phyloP scores from a whole-genome alignment of 257 asterid species.

The Jasminum sambac region DNA sequence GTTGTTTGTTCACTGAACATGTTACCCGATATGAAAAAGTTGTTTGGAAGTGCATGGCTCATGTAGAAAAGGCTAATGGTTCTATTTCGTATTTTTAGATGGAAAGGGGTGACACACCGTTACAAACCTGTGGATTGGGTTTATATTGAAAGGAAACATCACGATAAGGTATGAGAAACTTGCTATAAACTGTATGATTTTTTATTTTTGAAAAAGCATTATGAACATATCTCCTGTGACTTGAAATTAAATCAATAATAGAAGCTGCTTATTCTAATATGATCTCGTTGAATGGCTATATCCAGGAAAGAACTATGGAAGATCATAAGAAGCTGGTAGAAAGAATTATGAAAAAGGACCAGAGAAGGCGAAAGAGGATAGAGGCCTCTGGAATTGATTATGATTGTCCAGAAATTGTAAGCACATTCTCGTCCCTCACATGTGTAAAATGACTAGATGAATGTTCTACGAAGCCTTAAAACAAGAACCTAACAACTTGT shows the following conservation, averaged over 20 bases:
- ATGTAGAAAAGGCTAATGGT: not conserved
- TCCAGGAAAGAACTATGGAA: slow-evolving; percentile 67
- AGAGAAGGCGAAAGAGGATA: slow-evolving; percentile 67
- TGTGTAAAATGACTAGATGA: no score
- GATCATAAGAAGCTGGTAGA: slow-evolving; percentile 63
- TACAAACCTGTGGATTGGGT: slow-evolving; percentile 74
- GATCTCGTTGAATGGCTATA: slow-evolving; percentile 8
- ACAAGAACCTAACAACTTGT: no score
- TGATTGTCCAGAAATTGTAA: slow-evolving; percentile 82
- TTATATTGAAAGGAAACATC: slow-evolving; percentile 66
- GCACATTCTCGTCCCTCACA: slow-evolving; percentile 17
- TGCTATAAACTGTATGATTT: not conserved
- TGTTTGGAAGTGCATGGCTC: not conserved
- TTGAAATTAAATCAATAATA: not conserved
- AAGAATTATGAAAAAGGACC: slow-evolving; percentile 62
- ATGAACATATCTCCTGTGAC: not conserved
- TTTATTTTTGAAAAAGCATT: not conserved
- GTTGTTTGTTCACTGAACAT: slow-evolving; percentile 8
- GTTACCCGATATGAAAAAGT: not conserved
- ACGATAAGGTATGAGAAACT: slow-evolving; percentile 61
- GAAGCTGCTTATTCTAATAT: not conserved
- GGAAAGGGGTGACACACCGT: slow-evolving; percentile 69
- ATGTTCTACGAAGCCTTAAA: no score
- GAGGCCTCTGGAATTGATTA: slow-evolving; percentile 87
- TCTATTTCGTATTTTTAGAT: slow-evolving; percentile 39